Evolutionary conservation across 139 green algal genomes (phyloP).

Genomic region (Closterium sp.): DNA sequence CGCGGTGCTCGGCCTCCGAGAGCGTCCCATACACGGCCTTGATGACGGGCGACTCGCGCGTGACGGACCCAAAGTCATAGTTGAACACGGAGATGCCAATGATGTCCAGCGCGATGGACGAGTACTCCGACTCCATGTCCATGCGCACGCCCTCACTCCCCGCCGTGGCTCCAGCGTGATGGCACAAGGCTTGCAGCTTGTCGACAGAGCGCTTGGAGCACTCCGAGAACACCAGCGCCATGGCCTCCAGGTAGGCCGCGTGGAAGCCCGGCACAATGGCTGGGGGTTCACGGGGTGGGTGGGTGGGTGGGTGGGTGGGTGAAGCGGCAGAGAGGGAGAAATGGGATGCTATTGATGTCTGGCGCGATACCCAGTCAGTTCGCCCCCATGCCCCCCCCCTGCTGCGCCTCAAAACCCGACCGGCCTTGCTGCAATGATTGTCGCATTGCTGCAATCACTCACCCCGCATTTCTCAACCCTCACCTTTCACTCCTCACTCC

Average conservation of each 20-base stretch:
- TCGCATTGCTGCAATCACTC: too few relatives aligned
- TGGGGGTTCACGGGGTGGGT: too few relatives aligned
- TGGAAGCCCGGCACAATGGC: conserved; percentile 95
- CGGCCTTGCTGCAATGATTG: too few relatives aligned
- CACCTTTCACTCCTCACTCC: too few relatives aligned
- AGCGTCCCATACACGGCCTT: conserved; percentile 95
- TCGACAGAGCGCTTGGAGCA: conserved; percentile 67
- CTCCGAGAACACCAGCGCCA: conserved; percentile 79
- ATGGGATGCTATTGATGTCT: background rate
- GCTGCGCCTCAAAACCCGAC: too few relatives aligned
- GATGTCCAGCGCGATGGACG: conserved; percentile 94
- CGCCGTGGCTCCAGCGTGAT: background rate
- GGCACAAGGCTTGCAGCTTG: conserved; percentile 66
- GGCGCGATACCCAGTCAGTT: background rate
- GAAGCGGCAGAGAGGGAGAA: background rate
- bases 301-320: conserved; percentile 35
- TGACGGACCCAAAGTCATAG: conserved; percentile 96
- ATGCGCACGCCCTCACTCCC: conserved; percentile 4
- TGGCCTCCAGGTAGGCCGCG: conserved; percentile 86
- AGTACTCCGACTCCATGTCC: conserved; percentile 97
- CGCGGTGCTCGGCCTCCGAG: conserved; percentile 96
- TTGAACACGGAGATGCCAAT: conserved; percentile 99
- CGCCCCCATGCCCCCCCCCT: background rate
- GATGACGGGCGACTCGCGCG: conserved; percentile 89
- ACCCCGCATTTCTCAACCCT: too few relatives aligned